Evolutionary conservation across 768 basidiomycete species (phyloP), one percentile per base, ranked within the genome.

Genomic region (Serpula lacrymans): DNA sequence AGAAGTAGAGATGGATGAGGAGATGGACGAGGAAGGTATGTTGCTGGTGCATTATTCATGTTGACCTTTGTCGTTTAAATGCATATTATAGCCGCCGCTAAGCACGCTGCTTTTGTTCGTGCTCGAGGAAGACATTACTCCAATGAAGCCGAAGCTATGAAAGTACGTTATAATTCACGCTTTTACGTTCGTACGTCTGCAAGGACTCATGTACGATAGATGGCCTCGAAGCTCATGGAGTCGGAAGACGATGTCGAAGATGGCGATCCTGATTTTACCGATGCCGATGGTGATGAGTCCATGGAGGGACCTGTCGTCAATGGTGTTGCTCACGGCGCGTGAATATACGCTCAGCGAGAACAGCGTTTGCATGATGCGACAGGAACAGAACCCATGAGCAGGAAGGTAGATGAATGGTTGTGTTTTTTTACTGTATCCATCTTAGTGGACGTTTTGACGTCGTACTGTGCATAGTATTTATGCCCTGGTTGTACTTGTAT

Each of bases 131-230:
- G 86, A 41, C 90, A 92, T 54, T 92, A 92, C 52, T 90, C 88
- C 5, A 91, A 92, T 37, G 90, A 93, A 57, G 90, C 87, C 1
- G 86, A 91, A 57, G 90, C 88, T 13, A 91, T 93, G 90, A 91
- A 91, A 80, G 88, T 84, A 62, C 33, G 61, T 34, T 20, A 13
- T 43, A n/a, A 21, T 10, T 14, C 24, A 27, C 34, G 27, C 31
- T 7, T 22, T 28, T 34, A 23, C 28, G 39, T 28, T 14, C 17
- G 34, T 28, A 39, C 20, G 30, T 3, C 13, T 13, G 28, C 43
- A 49, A 29, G 43, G 43, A 51, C 34, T 30, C 6, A 37, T 27
- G 34, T 31, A 14, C 47, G 6, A 33, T 55, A 89, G 87, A 77
- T 73, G 41, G 85, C 87, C 18, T 71, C 75, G 42, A 62, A 72